Percentiles rank a stretch among this genome's conserved stretches.
These are phyloP conservation scores for Neofusicoccum kwambonambiense DNA, from an alignment of 2,329 filamentous ascomycete genomes.

Conservation along the genomic window DNA sequence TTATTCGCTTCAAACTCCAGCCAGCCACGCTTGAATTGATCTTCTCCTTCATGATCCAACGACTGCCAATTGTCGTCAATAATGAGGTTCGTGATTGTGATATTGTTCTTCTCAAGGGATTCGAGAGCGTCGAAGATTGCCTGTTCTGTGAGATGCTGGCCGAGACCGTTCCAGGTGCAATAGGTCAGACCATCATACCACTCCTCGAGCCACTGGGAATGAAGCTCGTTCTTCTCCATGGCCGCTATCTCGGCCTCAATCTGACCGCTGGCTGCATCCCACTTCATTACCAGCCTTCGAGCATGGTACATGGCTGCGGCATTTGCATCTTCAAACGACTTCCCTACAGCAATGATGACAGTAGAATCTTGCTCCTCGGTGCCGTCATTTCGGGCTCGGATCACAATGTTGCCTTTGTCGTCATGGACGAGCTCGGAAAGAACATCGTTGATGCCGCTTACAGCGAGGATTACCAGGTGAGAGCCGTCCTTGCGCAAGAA, in stretches of 20 bases:
- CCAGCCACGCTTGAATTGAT: slow-evolving; percentile 49
- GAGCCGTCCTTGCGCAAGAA: slow-evolving; percentile 72
- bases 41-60: slow-evolving; percentile 54
- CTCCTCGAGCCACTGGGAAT: slow-evolving; percentile 70
- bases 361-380: slow-evolving; percentile 54
- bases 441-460: slow-evolving; percentile 72
- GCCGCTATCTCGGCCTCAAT: slow-evolving; percentile 48
- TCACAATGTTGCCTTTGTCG: slow-evolving; percentile 62
- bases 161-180: slow-evolving; percentile 95
- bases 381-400: slow-evolving; percentile 72
- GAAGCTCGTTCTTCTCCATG: slow-evolving; percentile 50
- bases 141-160: slow-evolving; percentile 75
- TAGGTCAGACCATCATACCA: slow-evolving; percentile 95
- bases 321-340: slow-evolving; percentile 71
- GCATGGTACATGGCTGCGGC: slow-evolving; percentile 85
- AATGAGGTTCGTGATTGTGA: slow-evolving; percentile 80
- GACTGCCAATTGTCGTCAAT: slow-evolving; percentile 98
- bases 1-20: slow-evolving; percentile 79
- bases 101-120: slow-evolving; percentile 65
- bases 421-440: slow-evolving; percentile 68
- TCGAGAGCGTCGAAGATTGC: slow-evolving; percentile 77
- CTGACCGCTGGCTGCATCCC: slow-evolving; percentile 46
- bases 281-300: slow-evolving; percentile 59
- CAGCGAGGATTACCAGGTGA: slow-evolving; percentile 73
- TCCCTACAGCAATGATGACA: slow-evolving; percentile 69